These are phyloP conservation scores for Suillus americanus DNA, from an alignment of 768 basidiomycete species.

Conservation along the genomic window DNA sequence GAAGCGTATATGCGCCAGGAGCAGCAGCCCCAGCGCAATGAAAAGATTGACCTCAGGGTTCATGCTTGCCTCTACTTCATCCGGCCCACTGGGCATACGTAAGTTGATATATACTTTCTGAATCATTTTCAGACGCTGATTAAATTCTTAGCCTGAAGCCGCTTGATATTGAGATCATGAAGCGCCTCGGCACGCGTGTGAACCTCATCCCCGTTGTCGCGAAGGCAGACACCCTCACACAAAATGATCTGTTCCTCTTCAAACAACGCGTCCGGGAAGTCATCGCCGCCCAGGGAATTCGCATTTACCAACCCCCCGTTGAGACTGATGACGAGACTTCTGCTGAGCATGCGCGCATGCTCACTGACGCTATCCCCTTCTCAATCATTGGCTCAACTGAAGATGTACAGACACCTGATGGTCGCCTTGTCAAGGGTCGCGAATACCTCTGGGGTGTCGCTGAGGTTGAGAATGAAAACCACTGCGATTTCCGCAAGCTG, in stretches of 20 bases:
- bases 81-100: constrained; percentile 95
- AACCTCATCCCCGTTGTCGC: constrained; percentile 97
- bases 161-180: constrained; percentile 99
- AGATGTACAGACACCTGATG: constrained; percentile 90
- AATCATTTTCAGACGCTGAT: constrained; percentile 3
- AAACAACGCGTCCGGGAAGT: constrained; percentile 95
- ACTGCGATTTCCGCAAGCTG: constrained; percentile 99
- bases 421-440: constrained; percentile 92
- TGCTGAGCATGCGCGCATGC: constrained; percentile 84
- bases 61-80: constrained; percentile 98
- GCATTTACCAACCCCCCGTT: constrained; percentile 91
- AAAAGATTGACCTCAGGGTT: constrained; percentile 94
- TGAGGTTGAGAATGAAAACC: constrained; percentile 98
- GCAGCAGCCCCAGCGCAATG: constrained; percentile 93
- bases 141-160: constrained; percentile 70
- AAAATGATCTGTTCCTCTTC: constrained; percentile 87
- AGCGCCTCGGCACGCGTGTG: constrained; percentile 95
- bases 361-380: constrained; percentile 94
- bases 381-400: constrained; percentile 98
- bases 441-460: constrained; percentile 99
- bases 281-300: constrained; percentile 87
- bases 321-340: constrained; percentile 85
- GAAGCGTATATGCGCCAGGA: constrained; percentile 97
- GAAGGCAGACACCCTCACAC: constrained; percentile 96
- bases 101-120: constrained; percentile 32